These are phyloP conservation scores for Neonectria neomacrospora DNA, from an alignment of 2,329 filamentous ascomycete genomes.

Conservation along the genomic window DNA sequence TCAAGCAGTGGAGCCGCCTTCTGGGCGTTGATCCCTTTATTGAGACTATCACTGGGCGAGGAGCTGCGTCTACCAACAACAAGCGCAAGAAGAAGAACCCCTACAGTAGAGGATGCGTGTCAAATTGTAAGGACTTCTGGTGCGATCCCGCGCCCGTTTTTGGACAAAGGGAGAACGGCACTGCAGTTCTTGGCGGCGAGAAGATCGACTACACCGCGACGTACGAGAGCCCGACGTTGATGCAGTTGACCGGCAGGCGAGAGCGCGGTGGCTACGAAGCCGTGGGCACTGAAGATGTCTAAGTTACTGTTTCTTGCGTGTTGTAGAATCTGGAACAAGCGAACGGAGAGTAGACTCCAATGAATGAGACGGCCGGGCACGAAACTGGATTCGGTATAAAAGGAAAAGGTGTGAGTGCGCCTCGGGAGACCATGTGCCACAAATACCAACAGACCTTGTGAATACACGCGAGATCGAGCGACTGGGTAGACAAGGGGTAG, in stretches of 20 bases:
- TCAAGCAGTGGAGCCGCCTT: conserved; percentile 84
- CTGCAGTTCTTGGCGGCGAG: conserved; percentile 80
- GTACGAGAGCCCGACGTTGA: conserved; percentile 84
- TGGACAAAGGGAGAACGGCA: conserved; percentile 76
- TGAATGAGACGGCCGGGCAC: conserved; percentile 34
- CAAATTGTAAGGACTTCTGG: conserved; percentile 97
- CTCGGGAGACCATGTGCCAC: conserved; percentile 31
- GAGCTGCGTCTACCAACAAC: conserved; percentile 69
- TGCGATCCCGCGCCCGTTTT: conserved; percentile 88
- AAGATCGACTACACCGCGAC: conserved; percentile 87
- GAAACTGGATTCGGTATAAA: conserved; percentile 34
- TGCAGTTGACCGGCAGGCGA: conserved; percentile 65
- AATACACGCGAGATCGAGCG: conserved; percentile 28
- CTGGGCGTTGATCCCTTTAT: conserved; percentile 94
- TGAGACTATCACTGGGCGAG: conserved; percentile 86
- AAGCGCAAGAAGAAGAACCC: conserved; percentile 76
- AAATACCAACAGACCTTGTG: conserved; percentile 30
- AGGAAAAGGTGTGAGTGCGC: conserved; percentile 23
- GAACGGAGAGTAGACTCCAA: conserved; percentile 21
- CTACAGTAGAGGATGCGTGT: conserved; percentile 83
- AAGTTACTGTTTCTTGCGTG: conserved; percentile 18
- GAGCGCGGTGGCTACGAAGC: conserved; percentile 70
- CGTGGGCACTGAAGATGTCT: conserved; percentile 66
- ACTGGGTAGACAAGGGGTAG: conserved; percentile 26
- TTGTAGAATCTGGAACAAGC: conserved; percentile 1